Percentiles rank a stretch among this genome's conserved stretches.
Evolutionary conservation across 1,284 basidiomycete genomes (phyloP).

Genomic region (Austropuccinia psidii): DNA sequence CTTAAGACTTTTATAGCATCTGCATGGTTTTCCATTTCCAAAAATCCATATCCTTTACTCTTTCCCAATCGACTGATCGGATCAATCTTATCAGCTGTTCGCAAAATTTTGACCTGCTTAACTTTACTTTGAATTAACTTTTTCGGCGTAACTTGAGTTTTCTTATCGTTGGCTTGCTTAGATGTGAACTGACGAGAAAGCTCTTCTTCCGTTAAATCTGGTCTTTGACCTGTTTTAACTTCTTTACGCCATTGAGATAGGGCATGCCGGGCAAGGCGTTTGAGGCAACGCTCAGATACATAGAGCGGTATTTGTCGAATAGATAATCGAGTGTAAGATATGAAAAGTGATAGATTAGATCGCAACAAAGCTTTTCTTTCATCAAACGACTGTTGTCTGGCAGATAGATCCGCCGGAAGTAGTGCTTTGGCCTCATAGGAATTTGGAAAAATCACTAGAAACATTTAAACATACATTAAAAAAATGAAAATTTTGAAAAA

Average conservation of each 20-base stretch:
- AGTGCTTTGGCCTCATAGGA: slow-evolving; percentile 66
- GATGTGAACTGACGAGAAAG: slow-evolving; percentile 51
- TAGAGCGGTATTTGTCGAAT: slow-evolving; percentile 86
- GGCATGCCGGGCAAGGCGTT: slow-evolving; percentile 75
- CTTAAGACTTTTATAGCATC: slow-evolving; percentile 84
- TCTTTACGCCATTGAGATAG: slow-evolving; percentile 71
- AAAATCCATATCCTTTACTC: slow-evolving; percentile 89
- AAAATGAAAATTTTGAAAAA: background rate
- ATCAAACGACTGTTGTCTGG: slow-evolving; percentile 71
- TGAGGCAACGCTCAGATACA: slow-evolving; percentile 79
- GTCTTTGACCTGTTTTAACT: slow-evolving; percentile 60
- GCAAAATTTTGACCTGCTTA: slow-evolving; percentile 78
- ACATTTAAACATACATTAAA: background rate
- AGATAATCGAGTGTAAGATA: slow-evolving; percentile 86
- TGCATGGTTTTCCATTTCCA: slow-evolving; percentile 78
- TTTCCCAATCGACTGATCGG: slow-evolving; percentile 74
- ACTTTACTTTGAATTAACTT: slow-evolving; percentile 43
- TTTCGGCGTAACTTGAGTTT: slow-evolving; percentile 46
- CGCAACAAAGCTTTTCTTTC: slow-evolving; percentile 69
- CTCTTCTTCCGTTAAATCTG: slow-evolving; percentile 66
- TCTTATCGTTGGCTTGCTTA: slow-evolving; percentile 41
- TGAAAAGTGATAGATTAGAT: slow-evolving; percentile 84
- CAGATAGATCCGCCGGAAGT: slow-evolving; percentile 66
- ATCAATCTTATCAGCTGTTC: slow-evolving; percentile 77
- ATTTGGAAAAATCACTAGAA: slow-evolving; percentile 73